Evolutionary conservation across 2,329 filamentous ascomycete genomes (phyloP).

Genomic region (Cladosporium oxysporum): DNA sequence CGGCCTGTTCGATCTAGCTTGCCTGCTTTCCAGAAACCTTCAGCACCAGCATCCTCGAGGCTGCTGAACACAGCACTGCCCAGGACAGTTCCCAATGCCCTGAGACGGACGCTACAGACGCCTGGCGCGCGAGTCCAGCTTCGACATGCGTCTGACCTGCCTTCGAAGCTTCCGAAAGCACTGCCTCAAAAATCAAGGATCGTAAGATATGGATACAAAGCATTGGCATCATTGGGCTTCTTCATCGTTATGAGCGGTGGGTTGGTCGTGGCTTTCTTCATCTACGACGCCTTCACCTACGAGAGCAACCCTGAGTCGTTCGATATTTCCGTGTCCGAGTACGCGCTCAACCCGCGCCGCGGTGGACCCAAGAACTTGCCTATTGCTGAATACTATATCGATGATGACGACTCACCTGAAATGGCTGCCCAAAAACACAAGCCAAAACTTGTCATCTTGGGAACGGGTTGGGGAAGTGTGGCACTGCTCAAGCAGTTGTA

Average conservation of each 20-base stretch:
- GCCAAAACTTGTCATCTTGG: conserved; percentile 87
- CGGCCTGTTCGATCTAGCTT: neutral
- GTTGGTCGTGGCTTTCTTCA: conserved; percentile 79
- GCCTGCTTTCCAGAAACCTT: neutral
- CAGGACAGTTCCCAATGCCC: conserved; percentile 23
- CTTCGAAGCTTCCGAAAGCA: neutral
- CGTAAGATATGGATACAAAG: conserved; percentile 63
- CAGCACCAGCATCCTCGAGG: neutral
- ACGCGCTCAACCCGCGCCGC: conserved; percentile 75
- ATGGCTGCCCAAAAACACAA: conserved; percentile 78
- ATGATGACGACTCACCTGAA: conserved; percentile 78
- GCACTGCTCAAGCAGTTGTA: conserved; percentile 87
- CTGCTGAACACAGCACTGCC: conserved; percentile 10
- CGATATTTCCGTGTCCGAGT: conserved; percentile 81
- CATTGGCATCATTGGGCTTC: conserved; percentile 72
- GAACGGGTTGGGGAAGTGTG: conserved; percentile 93
- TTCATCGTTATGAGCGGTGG: conserved; percentile 70
- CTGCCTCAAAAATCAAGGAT: conserved; percentile 27
- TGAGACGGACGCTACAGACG: conserved; percentile 22
- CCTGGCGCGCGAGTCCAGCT: conserved; percentile 23
- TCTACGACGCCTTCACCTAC: conserved; percentile 93
- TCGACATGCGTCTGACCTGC: conserved; percentile 19
- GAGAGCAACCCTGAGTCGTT: conserved; percentile 64
- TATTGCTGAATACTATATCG: conserved; percentile 82
- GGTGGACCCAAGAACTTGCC: conserved; percentile 95